These are phyloP conservation scores for Ceratocystis lukuohia DNA, from an alignment of 2,329 filamentous ascomycete genomes.

Conservation along the genomic window DNA sequence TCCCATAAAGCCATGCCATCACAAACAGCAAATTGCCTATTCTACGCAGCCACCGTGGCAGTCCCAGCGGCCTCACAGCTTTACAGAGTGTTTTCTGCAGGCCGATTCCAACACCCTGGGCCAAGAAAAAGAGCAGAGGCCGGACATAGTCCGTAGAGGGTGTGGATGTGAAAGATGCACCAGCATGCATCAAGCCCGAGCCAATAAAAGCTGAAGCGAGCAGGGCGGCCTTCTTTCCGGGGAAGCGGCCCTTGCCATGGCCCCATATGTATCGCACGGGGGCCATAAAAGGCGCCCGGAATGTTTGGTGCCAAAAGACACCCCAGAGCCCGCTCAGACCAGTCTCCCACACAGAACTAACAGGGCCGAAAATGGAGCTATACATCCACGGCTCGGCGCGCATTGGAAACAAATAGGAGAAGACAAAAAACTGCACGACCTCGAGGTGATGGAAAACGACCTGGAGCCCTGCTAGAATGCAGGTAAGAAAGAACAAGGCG, in stretches of 20 bases:
- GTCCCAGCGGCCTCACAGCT: slow-evolving; percentile 18
- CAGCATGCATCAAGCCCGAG: slow-evolving; percentile 56
- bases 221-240: slow-evolving; percentile 23
- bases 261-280: slow-evolving; percentile 39
- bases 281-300: slow-evolving; percentile 57
- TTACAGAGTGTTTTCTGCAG: slow-evolving; percentile 36
- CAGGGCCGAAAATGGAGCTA: slow-evolving; percentile 42
- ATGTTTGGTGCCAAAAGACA: slow-evolving; percentile 81
- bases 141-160: slow-evolving; percentile 37
- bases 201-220: slow-evolving; percentile 45
- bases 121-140: slow-evolving; percentile 55
- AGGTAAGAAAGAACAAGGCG: slow-evolving; percentile 40
- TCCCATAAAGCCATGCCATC: slow-evolving; percentile 53
- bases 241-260: slow-evolving; percentile 26
- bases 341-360: slow-evolving; percentile 43
- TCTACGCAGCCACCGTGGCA: slow-evolving; percentile 37
- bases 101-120: slow-evolving; percentile 53
- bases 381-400: slow-evolving; percentile 39
- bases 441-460: slow-evolving; percentile 48
- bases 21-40: slow-evolving; percentile 49
- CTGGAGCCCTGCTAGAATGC: slow-evolving; percentile 46
- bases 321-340: slow-evolving; percentile 77
- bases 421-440: slow-evolving; percentile 39
- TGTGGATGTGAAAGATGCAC: slow-evolving; percentile 55
- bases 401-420: slow-evolving; percentile 39